Percentiles rank a stretch among this genome's conserved stretches.
Evolutionary conservation across 306 rosid genomes (phyloP).

Genomic region (Vicia villosa): DNA sequence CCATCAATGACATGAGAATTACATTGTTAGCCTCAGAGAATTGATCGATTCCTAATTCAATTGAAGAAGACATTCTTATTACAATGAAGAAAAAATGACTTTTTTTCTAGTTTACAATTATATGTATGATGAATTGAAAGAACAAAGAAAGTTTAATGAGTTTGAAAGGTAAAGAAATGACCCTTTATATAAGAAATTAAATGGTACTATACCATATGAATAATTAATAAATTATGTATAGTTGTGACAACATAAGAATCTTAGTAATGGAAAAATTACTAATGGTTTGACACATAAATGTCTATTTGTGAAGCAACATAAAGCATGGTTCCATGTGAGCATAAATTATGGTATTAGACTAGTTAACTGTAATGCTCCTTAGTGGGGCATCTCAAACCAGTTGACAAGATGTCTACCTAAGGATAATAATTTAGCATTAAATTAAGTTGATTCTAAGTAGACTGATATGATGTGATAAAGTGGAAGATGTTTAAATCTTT

Average conservation of each 20-base stretch:
- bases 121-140: constrained; percentile 2
- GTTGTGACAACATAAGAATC: constrained; percentile 23
- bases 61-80: constrained; percentile 36
- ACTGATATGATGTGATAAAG: too few species aligned
- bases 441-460: constrained; percentile 8
- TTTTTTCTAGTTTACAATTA: neutral
- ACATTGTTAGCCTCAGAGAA: constrained; percentile 39
- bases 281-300: constrained; percentile 30
- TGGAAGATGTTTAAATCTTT: too few species aligned
- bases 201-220: constrained; percentile 8
- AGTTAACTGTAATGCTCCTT: neutral
- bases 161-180: constrained; percentile 27
- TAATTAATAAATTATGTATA: constrained; percentile 2
- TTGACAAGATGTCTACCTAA: constrained; percentile 29
- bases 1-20: constrained; percentile 49
- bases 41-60: constrained; percentile 31
- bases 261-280: constrained; percentile 16
- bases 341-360: neutral
- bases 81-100: neutral
- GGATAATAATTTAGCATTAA: constrained; percentile 25
- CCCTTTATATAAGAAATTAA: constrained; percentile 31
- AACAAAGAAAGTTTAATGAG: neutral
- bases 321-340: constrained; percentile 27
- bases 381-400: constrained; percentile 29
- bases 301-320: constrained; percentile 28